phyloP scores from a whole-genome alignment of 2,329 filamentous ascomycete species.

The Colletotrichum phormii region DNA sequence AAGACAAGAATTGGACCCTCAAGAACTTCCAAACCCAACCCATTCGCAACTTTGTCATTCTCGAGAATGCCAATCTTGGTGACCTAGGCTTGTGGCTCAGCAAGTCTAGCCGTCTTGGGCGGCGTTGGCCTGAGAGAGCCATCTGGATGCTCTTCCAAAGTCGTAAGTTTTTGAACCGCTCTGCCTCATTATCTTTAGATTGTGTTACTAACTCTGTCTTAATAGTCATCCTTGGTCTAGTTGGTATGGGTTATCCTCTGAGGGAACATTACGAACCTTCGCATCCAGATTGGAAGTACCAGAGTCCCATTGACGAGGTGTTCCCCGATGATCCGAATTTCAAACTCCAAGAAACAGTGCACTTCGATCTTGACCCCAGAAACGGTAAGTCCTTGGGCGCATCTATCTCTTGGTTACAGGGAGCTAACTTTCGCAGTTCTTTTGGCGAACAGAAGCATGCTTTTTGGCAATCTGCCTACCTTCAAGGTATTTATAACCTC shows the following conservation, averaged over 20 bases:
- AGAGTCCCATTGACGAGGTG: slow-evolving; percentile 18
- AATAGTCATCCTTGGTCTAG: slow-evolving; percentile 43
- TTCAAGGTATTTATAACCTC: slow-evolving; percentile 27
- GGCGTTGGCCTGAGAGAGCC: slow-evolving; percentile 24
- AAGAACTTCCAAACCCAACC: slow-evolving; percentile 15
- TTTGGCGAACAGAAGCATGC: not conserved
- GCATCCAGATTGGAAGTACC: slow-evolving; percentile 16
- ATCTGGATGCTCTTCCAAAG: slow-evolving; percentile 30
- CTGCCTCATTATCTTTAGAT: not conserved
- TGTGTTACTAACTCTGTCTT: slow-evolving; percentile 13
- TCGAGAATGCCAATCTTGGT: slow-evolving; percentile 43
- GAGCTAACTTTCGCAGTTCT: slow-evolving; percentile 14
- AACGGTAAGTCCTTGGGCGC: slow-evolving; percentile 41
- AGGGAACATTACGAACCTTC: not conserved
- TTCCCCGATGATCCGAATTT: slow-evolving; percentile 11
- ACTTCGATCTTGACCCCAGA: slow-evolving; percentile 40
- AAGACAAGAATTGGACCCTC: slow-evolving; percentile 15
- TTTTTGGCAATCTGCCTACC: slow-evolving; percentile 4
- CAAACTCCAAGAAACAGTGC: slow-evolving; percentile 30
- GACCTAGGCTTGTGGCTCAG: slow-evolving; percentile 36
- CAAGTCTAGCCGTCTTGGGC: slow-evolving; percentile 18
- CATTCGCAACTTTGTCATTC: slow-evolving; percentile 36
- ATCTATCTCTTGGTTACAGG: too few relatives aligned
- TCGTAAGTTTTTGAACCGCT: slow-evolving; percentile 10
- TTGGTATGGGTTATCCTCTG: slow-evolving; percentile 42